These are phyloP conservation scores for Hymenochaete sp. DNA, from an alignment of 1,284 basidiomycete genomes.

Conservation along the genomic window DNA sequence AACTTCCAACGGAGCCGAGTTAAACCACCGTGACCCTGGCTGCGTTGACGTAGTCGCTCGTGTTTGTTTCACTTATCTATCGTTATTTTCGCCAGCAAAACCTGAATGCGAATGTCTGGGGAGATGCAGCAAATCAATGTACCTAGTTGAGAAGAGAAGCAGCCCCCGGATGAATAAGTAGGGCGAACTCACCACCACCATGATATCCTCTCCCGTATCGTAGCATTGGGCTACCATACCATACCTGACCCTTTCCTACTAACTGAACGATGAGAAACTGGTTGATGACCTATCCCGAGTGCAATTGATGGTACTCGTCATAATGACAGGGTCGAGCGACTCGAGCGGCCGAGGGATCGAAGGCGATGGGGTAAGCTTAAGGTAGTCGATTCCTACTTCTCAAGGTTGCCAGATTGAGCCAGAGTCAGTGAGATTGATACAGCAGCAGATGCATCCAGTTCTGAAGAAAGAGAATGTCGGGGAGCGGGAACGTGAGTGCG, in stretches of 20 bases:
- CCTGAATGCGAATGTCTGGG: slow-evolving; percentile 72
- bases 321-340: slow-evolving; percentile 44
- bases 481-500: too few relatives aligned
- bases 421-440: too few relatives aligned
- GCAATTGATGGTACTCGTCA: slow-evolving; percentile 46
- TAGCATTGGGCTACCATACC: slow-evolving; percentile 70
- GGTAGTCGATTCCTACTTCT: too few relatives aligned
- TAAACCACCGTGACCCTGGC: slow-evolving; percentile 17
- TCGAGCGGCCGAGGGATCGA: slow-evolving; percentile 24
- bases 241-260: slow-evolving; percentile 75
- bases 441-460: too few relatives aligned
- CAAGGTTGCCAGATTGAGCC: too few relatives aligned
- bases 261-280: slow-evolving; percentile 64
- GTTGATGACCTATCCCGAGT: slow-evolving; percentile 52
- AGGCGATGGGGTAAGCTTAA: too few relatives aligned
- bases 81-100: slow-evolving; percentile 52
- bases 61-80: slow-evolving; percentile 46
- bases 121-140: too few relatives aligned
- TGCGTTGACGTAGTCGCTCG: slow-evolving; percentile 45
- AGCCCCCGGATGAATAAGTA: slow-evolving; percentile 5
- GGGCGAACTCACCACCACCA: slow-evolving; percentile 30
- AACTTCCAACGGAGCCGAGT: slow-evolving; percentile 39
- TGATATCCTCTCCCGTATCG: slow-evolving; percentile 38
- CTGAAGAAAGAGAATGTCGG: too few relatives aligned
- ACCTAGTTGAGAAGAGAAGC: too few relatives aligned